Evolutionary conservation across 2,329 filamentous ascomycete species (phyloP).

Genomic region (Paraphoma sp.): DNA sequence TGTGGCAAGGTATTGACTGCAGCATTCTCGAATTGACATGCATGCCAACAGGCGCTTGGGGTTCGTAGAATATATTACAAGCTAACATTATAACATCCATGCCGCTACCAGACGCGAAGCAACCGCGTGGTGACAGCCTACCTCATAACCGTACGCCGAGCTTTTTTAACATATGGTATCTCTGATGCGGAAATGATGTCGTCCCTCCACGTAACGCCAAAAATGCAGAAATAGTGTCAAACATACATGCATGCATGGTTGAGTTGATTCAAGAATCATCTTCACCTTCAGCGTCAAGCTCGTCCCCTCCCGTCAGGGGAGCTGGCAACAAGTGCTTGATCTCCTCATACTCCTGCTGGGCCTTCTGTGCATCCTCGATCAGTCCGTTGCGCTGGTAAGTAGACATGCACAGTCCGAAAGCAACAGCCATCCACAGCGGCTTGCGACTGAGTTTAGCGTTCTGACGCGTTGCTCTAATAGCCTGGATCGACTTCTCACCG

Average conservation of each 20-base stretch:
- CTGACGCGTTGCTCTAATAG: slow-evolving; percentile 42
- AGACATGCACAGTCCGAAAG: slow-evolving; percentile 37
- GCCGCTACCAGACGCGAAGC: too few species aligned
- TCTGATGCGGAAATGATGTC: not conserved
- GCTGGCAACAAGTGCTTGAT: slow-evolving; percentile 31
- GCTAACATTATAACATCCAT: too few species aligned
- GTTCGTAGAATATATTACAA: not conserved
- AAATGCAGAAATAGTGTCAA: slow-evolving; percentile 1
- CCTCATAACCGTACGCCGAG: not conserved
- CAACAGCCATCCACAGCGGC: slow-evolving; percentile 40
- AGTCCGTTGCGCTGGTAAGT: slow-evolving; percentile 37
- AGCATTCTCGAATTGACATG: too few species aligned
- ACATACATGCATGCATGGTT: too few species aligned
- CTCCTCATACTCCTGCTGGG: slow-evolving; percentile 26
- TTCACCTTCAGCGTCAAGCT: slow-evolving; percentile 31
- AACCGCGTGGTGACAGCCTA: not conserved
- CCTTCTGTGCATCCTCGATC: slow-evolving; percentile 31
- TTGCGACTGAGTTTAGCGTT: slow-evolving; percentile 31
- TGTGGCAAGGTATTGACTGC: too few species aligned
- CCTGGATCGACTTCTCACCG: slow-evolving; percentile 64
- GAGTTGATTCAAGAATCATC: slow-evolving; percentile 11
- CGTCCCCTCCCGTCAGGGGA: slow-evolving; percentile 24
- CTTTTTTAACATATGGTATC: slow-evolving; percentile 6
- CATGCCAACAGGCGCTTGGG: too few species aligned
- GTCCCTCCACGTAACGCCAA: slow-evolving; percentile 4